A percentile compares a stretch with the other conserved stretches of the same genome.
Conservation (phyloP, 2,329 filamentous ascomycete genomes). For the Monosporascus ibericus region DNA sequence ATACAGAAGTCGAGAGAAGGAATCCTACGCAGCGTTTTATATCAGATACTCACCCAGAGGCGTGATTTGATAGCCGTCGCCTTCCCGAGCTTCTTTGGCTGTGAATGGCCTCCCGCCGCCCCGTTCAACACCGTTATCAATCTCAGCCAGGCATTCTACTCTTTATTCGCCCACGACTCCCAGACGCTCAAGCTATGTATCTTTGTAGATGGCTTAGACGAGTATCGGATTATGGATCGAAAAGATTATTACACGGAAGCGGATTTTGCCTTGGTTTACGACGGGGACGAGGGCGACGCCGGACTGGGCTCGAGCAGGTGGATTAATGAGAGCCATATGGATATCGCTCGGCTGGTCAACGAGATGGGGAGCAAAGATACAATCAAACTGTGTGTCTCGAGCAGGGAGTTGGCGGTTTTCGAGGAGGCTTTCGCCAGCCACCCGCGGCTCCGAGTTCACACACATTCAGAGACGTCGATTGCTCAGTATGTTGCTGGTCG, state of each 20-base stretch:
- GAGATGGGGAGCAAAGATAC: slow-evolving; percentile 23
- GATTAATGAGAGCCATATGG: slow-evolving; percentile 22
- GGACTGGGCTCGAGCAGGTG: slow-evolving; percentile 25
- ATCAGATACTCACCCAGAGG: slow-evolving; percentile 25
- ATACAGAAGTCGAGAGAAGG: slow-evolving; percentile 35
- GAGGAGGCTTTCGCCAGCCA: slow-evolving; percentile 18
- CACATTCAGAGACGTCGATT: slow-evolving; percentile 23
- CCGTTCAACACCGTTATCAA: slow-evolving; percentile 23
- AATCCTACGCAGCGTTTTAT: slow-evolving; percentile 30
- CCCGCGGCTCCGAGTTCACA: slow-evolving; percentile 21
- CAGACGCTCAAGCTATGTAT: slow-evolving; percentile 18
- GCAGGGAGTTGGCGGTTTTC: slow-evolving; percentile 23
- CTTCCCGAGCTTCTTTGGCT: slow-evolving; percentile 24
- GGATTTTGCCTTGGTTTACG: slow-evolving; percentile 21
- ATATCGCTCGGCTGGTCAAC: slow-evolving; percentile 21
- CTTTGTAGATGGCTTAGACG: slow-evolving; percentile 25
- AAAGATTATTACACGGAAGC: slow-evolving; percentile 24
- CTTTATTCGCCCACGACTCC: slow-evolving; percentile 24
- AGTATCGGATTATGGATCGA: slow-evolving; percentile 26
- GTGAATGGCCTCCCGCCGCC: slow-evolving; percentile 22
- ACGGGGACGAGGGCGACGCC: slow-evolving; percentile 21
- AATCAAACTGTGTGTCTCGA: slow-evolving; percentile 22
- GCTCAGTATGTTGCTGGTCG: slow-evolving; percentile 23
- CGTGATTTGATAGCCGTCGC: slow-evolving; percentile 25
- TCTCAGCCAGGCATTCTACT: slow-evolving; percentile 24